These are phyloP conservation scores for Gossypium schwendimanii DNA, from an alignment of 441 rosid species.

Conservation along the genomic window DNA sequence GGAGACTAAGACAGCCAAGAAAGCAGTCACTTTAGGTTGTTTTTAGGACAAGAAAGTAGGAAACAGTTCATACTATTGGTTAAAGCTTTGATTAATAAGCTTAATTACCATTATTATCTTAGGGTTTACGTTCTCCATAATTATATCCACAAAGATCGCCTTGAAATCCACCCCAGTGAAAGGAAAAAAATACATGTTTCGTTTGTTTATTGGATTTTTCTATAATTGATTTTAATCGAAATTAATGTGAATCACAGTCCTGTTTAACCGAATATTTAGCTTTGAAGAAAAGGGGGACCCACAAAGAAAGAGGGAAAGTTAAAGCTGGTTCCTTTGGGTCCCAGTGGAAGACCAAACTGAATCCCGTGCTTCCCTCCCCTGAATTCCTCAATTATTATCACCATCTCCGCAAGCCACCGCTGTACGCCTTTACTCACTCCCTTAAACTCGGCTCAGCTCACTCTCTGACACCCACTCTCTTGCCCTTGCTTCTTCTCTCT, in stretches of 20 bases:
- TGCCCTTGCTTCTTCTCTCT: not conserved
- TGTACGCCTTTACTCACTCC: not conserved
- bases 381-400: not conserved
- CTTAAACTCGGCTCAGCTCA: conserved; percentile 12
- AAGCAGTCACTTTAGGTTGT: not conserved
- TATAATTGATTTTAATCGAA: too few relatives aligned
- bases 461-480: not conserved
- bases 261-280: conserved; percentile 26
- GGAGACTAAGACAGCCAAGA: not conserved
- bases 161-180: not conserved
- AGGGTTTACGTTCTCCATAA: not conserved
- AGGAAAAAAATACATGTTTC: too few relatives aligned
- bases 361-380: conserved; percentile 18
- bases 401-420: conserved; percentile 20
- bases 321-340: not conserved
- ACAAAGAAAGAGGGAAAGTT: not conserved
- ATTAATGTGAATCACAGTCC: too few relatives aligned
- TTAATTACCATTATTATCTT: conserved; percentile 16
- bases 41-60: too few relatives aligned
- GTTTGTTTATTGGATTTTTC: too few relatives aligned
- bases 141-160: not conserved
- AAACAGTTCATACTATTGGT: not conserved
- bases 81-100: not conserved
- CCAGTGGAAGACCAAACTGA: conserved; percentile 9
- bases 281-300: conserved; percentile 7